A percentile compares a stretch with the other conserved stretches of the same genome.
phyloP scores from a whole-genome alignment of 139 green algal species.

The Chlorella ohadii region DNA sequence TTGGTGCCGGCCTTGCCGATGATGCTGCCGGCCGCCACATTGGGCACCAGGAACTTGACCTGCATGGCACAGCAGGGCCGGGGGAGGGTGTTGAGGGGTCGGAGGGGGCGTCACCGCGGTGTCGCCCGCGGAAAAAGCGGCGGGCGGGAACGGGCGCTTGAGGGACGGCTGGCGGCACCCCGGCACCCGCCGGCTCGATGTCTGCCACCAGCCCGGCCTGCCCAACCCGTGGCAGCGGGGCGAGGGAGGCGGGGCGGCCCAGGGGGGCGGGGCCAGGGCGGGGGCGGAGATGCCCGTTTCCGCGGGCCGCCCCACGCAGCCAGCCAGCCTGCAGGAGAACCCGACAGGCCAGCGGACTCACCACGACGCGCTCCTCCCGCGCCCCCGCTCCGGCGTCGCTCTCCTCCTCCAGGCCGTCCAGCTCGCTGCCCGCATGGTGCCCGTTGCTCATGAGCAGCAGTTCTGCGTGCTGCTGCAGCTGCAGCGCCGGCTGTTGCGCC shows the following conservation, averaged over 20 bases:
- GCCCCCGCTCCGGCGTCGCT: background rate
- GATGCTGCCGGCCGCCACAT: slow-evolving; percentile 73
- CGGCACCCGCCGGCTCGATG: background rate
- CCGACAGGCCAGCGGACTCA: background rate
- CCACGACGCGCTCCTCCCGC: slow-evolving; percentile 27
- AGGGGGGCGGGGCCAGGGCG: background rate
- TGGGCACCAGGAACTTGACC: slow-evolving; percentile 81
- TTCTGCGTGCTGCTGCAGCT: too few species aligned
- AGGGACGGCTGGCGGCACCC: background rate
- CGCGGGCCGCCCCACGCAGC: background rate
- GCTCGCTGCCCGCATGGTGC: background rate
- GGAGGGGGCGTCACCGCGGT: too few species aligned
- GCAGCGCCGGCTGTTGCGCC: too few species aligned
- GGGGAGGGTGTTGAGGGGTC: too few species aligned
- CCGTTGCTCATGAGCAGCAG: background rate
- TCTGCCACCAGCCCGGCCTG: too few species aligned
- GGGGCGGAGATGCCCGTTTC: background rate
- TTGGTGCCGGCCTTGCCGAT: slow-evolving; percentile 80
- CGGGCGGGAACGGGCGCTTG: too few species aligned
- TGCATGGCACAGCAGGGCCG: background rate
- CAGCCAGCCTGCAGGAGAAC: background rate
- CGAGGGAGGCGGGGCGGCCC: too few species aligned
- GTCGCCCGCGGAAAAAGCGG: too few species aligned
- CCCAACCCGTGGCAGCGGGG: too few species aligned
- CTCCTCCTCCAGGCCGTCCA: background rate